phyloP scores from a whole-genome alignment of 176 grass and related monocot species.

The Urochloa ruziziensis region DNA sequence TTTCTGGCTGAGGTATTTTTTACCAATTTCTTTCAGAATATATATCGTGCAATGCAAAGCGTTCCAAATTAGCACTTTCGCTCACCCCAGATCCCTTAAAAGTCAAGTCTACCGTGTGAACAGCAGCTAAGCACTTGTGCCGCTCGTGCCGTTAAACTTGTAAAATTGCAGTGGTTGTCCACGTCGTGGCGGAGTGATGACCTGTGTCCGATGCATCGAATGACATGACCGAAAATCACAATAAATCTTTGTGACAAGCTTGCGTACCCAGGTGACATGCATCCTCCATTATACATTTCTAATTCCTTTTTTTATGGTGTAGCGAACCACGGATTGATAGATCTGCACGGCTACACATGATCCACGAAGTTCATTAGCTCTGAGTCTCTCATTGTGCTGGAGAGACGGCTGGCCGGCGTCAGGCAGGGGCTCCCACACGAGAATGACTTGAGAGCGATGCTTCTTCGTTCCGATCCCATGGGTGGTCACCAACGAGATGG shows the following conservation, averaged over 20 bases:
- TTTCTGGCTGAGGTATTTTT: no score
- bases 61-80: no score
- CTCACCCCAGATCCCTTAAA: not conserved
- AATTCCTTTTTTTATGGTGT: conserved; percentile 9
- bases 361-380: not conserved
- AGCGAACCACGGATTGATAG: not conserved
- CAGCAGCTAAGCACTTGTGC: no score
- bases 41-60: no score
- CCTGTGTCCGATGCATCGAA: not conserved
- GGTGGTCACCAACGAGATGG: no score
- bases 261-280: not conserved
- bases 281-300: not conserved
- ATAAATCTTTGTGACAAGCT: not conserved
- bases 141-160: not conserved
- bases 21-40: not conserved
- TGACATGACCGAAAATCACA: not conserved
- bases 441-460: no score
- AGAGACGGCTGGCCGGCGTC: not conserved
- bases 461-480: no score
- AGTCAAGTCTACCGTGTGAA: not conserved
- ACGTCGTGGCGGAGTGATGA: not conserved
- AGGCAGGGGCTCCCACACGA: not conserved
- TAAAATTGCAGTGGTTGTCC: not conserved
- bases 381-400: not conserved
- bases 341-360: not conserved